These are phyloP conservation scores for Crithidia fasciculata DNA, from an alignment of 208 protist genomes.

Conservation along the genomic window DNA sequence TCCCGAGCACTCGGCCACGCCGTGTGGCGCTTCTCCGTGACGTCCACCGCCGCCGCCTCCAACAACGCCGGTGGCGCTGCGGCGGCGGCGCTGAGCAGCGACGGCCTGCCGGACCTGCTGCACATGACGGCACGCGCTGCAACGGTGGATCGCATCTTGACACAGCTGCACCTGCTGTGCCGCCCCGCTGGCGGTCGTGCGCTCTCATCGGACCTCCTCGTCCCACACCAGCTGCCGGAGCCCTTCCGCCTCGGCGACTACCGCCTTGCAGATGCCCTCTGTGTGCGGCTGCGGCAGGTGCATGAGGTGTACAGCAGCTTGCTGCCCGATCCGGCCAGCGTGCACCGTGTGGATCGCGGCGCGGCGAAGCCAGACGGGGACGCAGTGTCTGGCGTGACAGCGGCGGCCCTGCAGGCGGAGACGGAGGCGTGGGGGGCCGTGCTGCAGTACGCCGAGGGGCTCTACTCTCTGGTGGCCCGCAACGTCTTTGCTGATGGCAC, in stretches of 20 bases:
- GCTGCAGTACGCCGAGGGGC: slow-evolving; percentile 40
- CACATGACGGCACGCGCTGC: slow-evolving; percentile 1
- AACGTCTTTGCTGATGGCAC: slow-evolving; percentile 34
- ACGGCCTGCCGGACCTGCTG: neutral
- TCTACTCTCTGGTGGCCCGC: slow-evolving; percentile 44
- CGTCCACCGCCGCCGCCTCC: neutral
- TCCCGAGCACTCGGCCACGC: slow-evolving; percentile 10
- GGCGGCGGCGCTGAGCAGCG: neutral
- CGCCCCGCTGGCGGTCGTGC: slow-evolving; percentile 24
- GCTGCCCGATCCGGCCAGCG: slow-evolving; percentile 12
- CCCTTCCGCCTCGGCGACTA: slow-evolving; percentile 76
- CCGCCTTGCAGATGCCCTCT: slow-evolving; percentile 39
- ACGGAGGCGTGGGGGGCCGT: slow-evolving; percentile 58
- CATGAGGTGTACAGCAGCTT: slow-evolving; percentile 35
- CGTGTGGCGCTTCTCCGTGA: slow-evolving; percentile 10
- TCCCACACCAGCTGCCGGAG: slow-evolving; percentile 52
- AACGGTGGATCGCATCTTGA: slow-evolving; percentile 5
- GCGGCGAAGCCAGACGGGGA: neutral
- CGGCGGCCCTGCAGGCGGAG: slow-evolving; percentile 40
- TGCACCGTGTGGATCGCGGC: neutral
- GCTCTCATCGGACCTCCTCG: slow-evolving; percentile 56
- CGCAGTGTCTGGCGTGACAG: neutral
- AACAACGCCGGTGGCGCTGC: neutral
- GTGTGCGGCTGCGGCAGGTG: slow-evolving; percentile 41
- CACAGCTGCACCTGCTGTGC: slow-evolving; percentile 23